Percentiles rank a stretch among this genome's conserved stretches.
Conservation (phyloP, 2,329 filamentous ascomycete species). For the Talaromyces sp. region DNA sequence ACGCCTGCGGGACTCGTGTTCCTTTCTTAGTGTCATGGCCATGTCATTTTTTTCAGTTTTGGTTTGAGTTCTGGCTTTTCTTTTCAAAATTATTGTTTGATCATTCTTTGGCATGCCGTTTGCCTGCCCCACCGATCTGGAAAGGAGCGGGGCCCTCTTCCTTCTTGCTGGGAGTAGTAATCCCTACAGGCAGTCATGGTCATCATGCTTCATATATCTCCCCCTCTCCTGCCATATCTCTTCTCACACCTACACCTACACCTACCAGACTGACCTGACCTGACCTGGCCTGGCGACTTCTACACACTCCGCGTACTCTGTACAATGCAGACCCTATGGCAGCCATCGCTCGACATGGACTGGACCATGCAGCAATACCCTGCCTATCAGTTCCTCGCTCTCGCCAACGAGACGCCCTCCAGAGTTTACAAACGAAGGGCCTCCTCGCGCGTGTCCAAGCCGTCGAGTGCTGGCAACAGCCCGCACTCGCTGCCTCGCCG, state of each 20-base stretch:
- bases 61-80: not conserved
- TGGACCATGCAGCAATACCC: slow-evolving; percentile 19
- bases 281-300: too few species aligned
- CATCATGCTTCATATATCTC: not conserved
- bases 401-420: slow-evolving; percentile 38
- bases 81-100: not conserved
- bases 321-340: slow-evolving; percentile 15
- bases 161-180: not conserved
- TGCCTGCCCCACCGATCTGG: slow-evolving; percentile 30
- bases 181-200: not conserved
- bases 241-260: slow-evolving; percentile 11
- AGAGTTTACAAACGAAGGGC: slow-evolving; percentile 49
- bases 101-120: slow-evolving; percentile 18
- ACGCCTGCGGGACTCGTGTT: slow-evolving; percentile 15
- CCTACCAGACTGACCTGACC: too few species aligned
- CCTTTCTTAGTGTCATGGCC: slow-evolving; percentile 31
- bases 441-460: slow-evolving; percentile 52
- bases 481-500: slow-evolving; percentile 41
- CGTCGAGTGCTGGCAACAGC: slow-evolving; percentile 64
- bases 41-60: slow-evolving; percentile 24
- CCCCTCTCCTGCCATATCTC: slow-evolving; percentile 12
- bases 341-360: slow-evolving; percentile 21
- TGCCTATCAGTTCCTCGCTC: slow-evolving; percentile 17
- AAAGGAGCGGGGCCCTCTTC: slow-evolving; percentile 26
- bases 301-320: too few species aligned